Conservation (phyloP, 306 rosid species). For the Rosa rugosa region DNA sequence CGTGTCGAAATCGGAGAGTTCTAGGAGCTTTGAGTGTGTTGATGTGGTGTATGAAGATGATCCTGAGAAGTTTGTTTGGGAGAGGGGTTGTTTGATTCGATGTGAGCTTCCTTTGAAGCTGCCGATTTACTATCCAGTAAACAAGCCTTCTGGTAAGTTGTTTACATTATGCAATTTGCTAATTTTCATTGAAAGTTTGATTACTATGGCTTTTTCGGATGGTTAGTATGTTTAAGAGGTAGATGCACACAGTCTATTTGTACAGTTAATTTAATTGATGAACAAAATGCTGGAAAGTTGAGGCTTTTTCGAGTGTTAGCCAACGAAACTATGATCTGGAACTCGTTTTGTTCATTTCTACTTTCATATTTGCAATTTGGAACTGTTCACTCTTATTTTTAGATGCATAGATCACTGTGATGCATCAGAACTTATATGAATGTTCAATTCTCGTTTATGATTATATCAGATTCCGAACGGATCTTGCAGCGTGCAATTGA, state of each 20-base stretch:
- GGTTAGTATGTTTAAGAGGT: not conserved
- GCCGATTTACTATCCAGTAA: constrained; percentile 61
- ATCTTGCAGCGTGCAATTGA: constrained; percentile 45
- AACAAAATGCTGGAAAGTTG: not conserved
- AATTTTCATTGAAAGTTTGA: not conserved
- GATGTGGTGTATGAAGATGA: constrained; percentile 40
- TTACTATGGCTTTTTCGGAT: not conserved
- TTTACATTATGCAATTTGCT: not conserved
- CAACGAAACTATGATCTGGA: not conserved
- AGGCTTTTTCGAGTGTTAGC: not conserved
- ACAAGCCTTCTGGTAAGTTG: constrained; percentile 54
- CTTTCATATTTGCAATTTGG: constrained; percentile 4
- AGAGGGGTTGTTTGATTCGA: constrained; percentile 73
- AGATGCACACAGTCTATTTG: not conserved
- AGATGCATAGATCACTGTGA: constrained; percentile 3
- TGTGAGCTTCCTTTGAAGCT: constrained; percentile 73
- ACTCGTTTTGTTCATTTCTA: not conserved
- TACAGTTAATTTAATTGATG: not conserved
- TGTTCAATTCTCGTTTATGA: not conserved
- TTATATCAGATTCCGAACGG: constrained; percentile 54
- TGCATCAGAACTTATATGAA: not conserved
- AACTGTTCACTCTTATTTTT: not conserved
- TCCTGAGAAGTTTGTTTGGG: constrained; percentile 71
- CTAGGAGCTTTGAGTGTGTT: constrained; percentile 34
- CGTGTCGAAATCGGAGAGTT: constrained; percentile 39